Percentiles rank a stretch among this genome's conserved stretches.
Conservation (phyloP, 371 early-diverging fungal species). For the Mucor circinelloides region DNA sequence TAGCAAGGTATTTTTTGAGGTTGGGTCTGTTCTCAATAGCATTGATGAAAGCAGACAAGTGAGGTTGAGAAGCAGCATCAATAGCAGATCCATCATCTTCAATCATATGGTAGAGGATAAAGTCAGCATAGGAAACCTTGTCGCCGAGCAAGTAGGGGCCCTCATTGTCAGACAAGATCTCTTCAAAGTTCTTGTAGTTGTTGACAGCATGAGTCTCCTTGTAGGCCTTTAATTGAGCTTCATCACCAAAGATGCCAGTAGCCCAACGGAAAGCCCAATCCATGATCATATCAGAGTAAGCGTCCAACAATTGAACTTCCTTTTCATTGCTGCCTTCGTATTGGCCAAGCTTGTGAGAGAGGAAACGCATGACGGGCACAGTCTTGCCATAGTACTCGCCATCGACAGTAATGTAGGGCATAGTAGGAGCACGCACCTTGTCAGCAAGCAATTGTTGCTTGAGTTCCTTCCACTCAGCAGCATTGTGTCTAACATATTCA, state of each 20-base stretch:
- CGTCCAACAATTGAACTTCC: constrained; percentile 26
- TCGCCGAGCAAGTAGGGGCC: constrained; percentile 36
- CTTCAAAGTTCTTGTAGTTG: neutral
- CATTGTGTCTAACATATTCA: constrained; percentile 21
- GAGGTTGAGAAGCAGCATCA: constrained; percentile 2
- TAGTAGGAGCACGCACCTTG: constrained; percentile 12
- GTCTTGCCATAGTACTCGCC: constrained; percentile 30
- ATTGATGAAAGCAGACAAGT: constrained; percentile 7
- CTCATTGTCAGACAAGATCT: constrained; percentile 9
- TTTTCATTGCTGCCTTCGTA: constrained; percentile 30
- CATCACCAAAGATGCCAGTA: neutral
- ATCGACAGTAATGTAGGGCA: constrained; percentile 29
- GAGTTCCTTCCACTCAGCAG: constrained; percentile 17
- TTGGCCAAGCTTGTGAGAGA: constrained; percentile 29
- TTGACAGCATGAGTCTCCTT: neutral
- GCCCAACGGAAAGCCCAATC: constrained; percentile 17
- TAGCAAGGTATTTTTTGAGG: constrained; percentile 13
- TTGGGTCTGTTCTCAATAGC: constrained; percentile 21
- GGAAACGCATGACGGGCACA: constrained; percentile 24
- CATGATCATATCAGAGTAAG: constrained; percentile 10
- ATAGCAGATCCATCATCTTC: constrained; percentile 17
- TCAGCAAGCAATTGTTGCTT: constrained; percentile 17
- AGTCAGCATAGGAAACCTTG: constrained; percentile 33
- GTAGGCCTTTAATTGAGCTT: neutral
- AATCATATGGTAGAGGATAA: constrained; percentile 22